Evolutionary conservation across 1,284 basidiomycete genomes (phyloP).

Genomic region (Tilletiopsis washingtonensis): DNA sequence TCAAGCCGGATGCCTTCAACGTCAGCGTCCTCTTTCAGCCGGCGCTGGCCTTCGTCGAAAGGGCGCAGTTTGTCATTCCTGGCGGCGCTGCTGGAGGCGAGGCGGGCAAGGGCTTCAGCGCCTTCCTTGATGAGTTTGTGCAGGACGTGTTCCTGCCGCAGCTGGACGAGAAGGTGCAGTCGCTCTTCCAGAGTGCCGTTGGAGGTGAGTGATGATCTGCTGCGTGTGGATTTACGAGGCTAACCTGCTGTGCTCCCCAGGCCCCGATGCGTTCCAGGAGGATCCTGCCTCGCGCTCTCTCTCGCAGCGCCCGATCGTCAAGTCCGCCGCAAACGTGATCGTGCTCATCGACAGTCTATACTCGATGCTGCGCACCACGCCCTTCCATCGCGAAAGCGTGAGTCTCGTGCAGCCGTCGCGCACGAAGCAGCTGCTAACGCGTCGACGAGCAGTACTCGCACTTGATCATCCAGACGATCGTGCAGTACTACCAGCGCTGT

Average conservation of each 20-base stretch:
- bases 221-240: constrained; percentile 73
- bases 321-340: constrained; percentile 77
- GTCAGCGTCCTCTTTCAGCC: constrained; percentile 89
- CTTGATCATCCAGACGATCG: constrained; percentile 88
- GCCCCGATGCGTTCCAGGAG: constrained; percentile 60
- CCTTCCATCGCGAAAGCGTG: constrained; percentile 89
- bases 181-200: constrained; percentile 22
- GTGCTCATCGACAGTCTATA: constrained; percentile 86
- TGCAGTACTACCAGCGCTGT: constrained; percentile 92
- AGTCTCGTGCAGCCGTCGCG: no score
- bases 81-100: constrained; percentile 26
- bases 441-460: no score
- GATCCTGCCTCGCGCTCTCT: constrained; percentile 56
- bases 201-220: no score
- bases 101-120: constrained; percentile 56
- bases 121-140: constrained; percentile 87
- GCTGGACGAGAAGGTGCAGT: constrained; percentile 78
- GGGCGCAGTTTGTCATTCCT: constrained; percentile 49
- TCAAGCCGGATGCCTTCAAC: constrained; percentile 88
- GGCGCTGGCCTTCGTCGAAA: constrained; percentile 74
- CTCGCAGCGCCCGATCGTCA: constrained; percentile 66
- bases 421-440: no score
- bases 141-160: constrained; percentile 86
- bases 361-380: constrained; percentile 82
- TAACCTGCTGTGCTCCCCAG: no score